Conservation (phyloP, 495 filamentous ascomycete species). For the Haplographium delicatum region DNA sequence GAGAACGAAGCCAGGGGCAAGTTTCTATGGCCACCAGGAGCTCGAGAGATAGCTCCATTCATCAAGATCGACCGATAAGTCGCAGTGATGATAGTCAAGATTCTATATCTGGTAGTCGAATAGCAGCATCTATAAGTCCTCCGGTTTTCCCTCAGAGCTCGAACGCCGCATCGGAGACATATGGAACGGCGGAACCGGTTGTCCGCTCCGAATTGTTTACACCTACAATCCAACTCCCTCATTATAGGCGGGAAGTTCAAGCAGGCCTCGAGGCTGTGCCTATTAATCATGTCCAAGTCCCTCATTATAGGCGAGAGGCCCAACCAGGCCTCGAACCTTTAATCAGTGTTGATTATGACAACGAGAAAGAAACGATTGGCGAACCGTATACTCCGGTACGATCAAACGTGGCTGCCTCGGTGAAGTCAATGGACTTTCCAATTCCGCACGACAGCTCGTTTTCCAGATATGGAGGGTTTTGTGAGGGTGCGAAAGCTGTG, state of each 20-base stretch:
- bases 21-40: conserved; percentile 8
- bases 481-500: conserved; percentile 20
- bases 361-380: too few relatives aligned
- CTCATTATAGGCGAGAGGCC: conserved; percentile 7
- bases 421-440: conserved; percentile 18
- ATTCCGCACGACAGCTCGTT: conserved; percentile 24
- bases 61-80: conserved; percentile 5
- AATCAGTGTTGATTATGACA: conserved; percentile 10
- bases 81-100: conserved; percentile 16
- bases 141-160: conserved; percentile 7
- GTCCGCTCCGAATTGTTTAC: too few relatives aligned
- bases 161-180: background rate
- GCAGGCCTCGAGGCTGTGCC: too few relatives aligned
- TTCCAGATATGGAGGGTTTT: conserved; percentile 24
- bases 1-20: conserved; percentile 17
- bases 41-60: conserved; percentile 17
- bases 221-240: too few relatives aligned
- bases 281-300: too few relatives aligned
- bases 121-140: conserved; percentile 8
- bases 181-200: background rate
- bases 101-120: conserved; percentile 12
- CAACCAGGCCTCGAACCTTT: conserved; percentile 15
- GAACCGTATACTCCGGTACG: too few relatives aligned
- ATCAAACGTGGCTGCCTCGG: too few relatives aligned
- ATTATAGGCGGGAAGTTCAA: too few relatives aligned